phyloP scores from a whole-genome alignment of 2,329 filamentous ascomycete genomes.

The Coniochaeta sp. region DNA sequence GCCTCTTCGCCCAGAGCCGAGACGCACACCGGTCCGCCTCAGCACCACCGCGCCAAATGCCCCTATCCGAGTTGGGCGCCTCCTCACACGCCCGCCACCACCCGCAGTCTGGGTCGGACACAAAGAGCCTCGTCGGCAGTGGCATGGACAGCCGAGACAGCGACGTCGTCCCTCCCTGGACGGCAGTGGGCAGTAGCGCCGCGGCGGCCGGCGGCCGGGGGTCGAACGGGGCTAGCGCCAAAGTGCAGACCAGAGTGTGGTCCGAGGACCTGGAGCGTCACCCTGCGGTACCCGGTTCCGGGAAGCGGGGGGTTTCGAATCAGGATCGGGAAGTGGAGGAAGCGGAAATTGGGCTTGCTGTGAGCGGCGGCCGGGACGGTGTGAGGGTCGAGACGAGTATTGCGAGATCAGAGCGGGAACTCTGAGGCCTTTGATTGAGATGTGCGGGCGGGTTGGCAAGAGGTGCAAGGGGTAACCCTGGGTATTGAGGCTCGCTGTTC shows the following conservation, averaged over 20 bases:
- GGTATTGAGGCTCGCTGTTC: background rate
- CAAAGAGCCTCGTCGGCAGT: background rate
- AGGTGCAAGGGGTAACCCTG: background rate
- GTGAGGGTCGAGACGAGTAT: constrained; percentile 12
- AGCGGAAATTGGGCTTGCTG: background rate
- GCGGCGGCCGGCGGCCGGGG: background rate
- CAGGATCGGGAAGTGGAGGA: background rate
- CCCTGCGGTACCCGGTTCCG: background rate
- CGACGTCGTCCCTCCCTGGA: background rate
- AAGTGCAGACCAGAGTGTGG: constrained; percentile 1
- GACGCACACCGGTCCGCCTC: constrained; percentile 2
- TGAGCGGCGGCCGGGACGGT: background rate
- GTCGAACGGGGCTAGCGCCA: background rate
- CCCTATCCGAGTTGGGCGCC: background rate
- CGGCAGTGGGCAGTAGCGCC: background rate
- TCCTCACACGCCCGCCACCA: background rate
- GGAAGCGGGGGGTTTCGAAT: too few relatives aligned
- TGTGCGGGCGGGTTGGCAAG: background rate
- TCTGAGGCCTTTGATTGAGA: background rate
- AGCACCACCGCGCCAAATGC: background rate
- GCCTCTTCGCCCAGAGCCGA: background rate
- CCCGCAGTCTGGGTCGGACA: background rate
- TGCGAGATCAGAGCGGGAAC: background rate
- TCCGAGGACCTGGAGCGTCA: background rate
- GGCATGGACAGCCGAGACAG: background rate